Conservation (phyloP, 1,284 basidiomycete species). For the Amylostereum areolatum region DNA sequence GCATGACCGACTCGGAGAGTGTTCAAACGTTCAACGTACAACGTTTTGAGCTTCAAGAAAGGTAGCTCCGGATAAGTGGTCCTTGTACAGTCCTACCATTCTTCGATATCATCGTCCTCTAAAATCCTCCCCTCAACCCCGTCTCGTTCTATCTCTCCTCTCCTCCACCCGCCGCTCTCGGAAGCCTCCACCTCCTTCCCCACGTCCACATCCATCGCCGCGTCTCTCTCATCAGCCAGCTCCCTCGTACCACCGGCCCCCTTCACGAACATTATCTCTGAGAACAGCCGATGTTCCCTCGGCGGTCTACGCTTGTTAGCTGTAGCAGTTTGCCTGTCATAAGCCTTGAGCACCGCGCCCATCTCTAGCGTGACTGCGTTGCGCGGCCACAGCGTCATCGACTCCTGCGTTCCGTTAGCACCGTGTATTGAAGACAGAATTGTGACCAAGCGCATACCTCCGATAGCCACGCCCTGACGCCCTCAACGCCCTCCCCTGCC, state of each 20-base stretch:
- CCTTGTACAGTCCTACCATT: slow-evolving; percentile 22
- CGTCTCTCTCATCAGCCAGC: slow-evolving; percentile 30
- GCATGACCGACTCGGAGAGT: no score
- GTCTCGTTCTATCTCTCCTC: slow-evolving; percentile 9
- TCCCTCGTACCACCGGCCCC: slow-evolving; percentile 21
- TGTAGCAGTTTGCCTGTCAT: slow-evolving; percentile 15
- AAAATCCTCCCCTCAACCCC: slow-evolving; percentile 47
- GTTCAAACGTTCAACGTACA: no score
- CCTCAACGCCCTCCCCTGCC: slow-evolving; percentile 50
- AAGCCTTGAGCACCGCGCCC: slow-evolving; percentile 52
- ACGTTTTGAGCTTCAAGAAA: no score
- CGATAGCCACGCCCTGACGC: slow-evolving; percentile 53
- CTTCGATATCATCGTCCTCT: slow-evolving; percentile 67
- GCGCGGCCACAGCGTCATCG: slow-evolving; percentile 45
- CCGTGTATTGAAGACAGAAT: slow-evolving; percentile 11
- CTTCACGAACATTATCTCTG: slow-evolving; percentile 40
- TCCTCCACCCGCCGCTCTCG: background rate
- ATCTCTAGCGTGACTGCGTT: slow-evolving; percentile 50
- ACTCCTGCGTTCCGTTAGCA: background rate
- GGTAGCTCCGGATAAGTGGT: no score
- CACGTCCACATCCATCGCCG: slow-evolving; percentile 11
- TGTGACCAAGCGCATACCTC: slow-evolving; percentile 15
- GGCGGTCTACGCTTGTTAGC: slow-evolving; percentile 24
- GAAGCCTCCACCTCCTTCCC: slow-evolving; percentile 4
- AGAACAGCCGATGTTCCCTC: slow-evolving; percentile 47